These are phyloP conservation scores for Huntiella omanensis DNA, from an alignment of 2,329 filamentous ascomycete genomes.

Conservation along the genomic window DNA sequence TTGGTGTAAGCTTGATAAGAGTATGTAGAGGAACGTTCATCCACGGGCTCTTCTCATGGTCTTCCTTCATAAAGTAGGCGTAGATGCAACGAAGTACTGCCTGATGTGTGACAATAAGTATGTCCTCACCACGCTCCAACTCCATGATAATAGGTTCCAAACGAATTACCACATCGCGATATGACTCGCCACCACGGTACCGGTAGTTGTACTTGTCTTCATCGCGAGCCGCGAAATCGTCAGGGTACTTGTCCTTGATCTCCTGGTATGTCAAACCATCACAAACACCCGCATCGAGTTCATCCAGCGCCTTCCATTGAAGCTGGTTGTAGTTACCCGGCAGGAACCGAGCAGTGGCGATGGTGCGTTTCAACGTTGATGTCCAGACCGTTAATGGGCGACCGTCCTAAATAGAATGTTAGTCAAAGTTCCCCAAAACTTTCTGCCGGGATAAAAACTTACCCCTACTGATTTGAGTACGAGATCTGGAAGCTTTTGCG, in stretches of 20 bases:
- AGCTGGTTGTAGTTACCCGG: constrained; percentile 73
- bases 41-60: constrained; percentile 85
- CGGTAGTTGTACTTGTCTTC: constrained; percentile 99
- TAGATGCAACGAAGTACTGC: constrained; percentile 94
- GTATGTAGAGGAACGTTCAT: constrained; percentile 97
- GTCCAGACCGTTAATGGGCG: constrained; percentile 44
- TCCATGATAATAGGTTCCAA: constrained; percentile 99
- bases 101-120: constrained; percentile 95
- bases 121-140: constrained; percentile 85
- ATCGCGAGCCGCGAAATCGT: constrained; percentile 88
- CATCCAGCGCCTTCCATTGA: constrained; percentile 96
- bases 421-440: not conserved
- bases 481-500: constrained; percentile 63
- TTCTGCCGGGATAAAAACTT: constrained; percentile 19
- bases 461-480: constrained; percentile 76
- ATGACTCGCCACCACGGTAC: constrained; percentile 86
- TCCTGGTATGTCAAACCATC: constrained; percentile 92
- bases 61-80: constrained; percentile 96
- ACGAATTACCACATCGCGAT: constrained; percentile 92
- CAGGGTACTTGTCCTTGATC: constrained; percentile 77
- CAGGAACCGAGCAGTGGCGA: constrained; percentile 73
- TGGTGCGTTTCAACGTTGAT: constrained; percentile 57
- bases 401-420: constrained; percentile 27
- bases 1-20: constrained; percentile 86
- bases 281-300: constrained; percentile 90